Base-by-base conservation (phyloP, 306 rosid species). In the Corylus americana region DNA sequence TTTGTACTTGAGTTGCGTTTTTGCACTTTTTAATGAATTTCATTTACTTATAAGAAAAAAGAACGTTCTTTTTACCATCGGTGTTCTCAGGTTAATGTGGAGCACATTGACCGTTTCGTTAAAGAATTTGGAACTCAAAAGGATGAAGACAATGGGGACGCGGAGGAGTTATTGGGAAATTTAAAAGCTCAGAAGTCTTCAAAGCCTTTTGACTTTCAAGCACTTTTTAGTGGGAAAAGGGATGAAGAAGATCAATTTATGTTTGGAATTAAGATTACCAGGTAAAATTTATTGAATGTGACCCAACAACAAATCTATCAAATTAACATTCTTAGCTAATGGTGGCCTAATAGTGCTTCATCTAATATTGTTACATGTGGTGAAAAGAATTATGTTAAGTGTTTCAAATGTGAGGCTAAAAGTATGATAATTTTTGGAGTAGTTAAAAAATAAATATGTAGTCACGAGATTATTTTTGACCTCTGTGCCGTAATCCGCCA, bases 181-280 rank as follows among this genome's bases (percentile, higher is more conserved):
- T 74, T 54, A 49, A 77, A 77, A 67, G 75, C 85, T 79, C 81
- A 80, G 1, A 87, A 85, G 74, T 82, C 92, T 44, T 82, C 91
- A 61, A 94, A 95, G 84, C 91, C 97, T 63, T 69, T 88, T 0
- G 98, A 95, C 86, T 92, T 86, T 75, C 55, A 92, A 77, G 79
- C 83, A 79, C 98, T 95, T 82, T 91, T 92, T 91, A 88, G 90
- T 67, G 98, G 94, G 70, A 91, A 89, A 11, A 67, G 72, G 29
- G 51, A 67, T 84, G 88, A 86, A 72, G 91, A 83, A 78, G 98
- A 95, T 80, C 88, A 88, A 78, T 95, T 95, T 84, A 90, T 95
- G 96, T 80, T 92, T 70, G 98, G 98, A 82, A 91, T 95, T 84
- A 95, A 95, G 86, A 89, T 95, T 86, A 91, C 97, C 0, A 89